Conservation (phyloP, 192 early-diverging fungal genomes). For the Coemansia sp. region DNA sequence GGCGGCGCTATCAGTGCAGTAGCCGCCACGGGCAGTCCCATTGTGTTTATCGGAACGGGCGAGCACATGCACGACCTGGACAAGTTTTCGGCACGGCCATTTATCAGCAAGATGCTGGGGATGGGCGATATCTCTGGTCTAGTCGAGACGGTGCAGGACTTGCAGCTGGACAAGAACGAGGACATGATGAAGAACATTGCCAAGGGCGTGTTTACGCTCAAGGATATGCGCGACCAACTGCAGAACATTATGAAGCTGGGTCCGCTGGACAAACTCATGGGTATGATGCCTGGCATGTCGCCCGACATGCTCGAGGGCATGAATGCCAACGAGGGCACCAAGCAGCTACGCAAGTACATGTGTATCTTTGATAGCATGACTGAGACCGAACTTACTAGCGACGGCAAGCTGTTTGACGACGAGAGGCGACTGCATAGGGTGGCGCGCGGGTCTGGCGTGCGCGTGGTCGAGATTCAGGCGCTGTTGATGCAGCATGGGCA, state of each 20-base stretch:
- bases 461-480: constrained; percentile 81
- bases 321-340: constrained; percentile 64
- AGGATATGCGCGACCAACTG: constrained; percentile 96
- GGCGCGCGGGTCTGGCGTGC: constrained; percentile 85
- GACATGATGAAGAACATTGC: constrained; percentile 90
- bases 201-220: constrained; percentile 84
- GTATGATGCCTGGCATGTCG: constrained; percentile 80
- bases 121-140: constrained; percentile 93
- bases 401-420: constrained; percentile 79
- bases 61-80: constrained; percentile 98
- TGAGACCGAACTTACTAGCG: constrained; percentile 83
- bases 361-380: constrained; percentile 98
- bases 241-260: constrained; percentile 90
- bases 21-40: constrained; percentile 91
- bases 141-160: constrained; percentile 87
- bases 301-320: constrained; percentile 63
- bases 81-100: constrained; percentile 82
- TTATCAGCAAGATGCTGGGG: constrained; percentile 93
- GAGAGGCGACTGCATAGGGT: constrained; percentile 79
- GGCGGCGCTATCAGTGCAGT: constrained; percentile 99
- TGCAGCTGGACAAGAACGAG: constrained; percentile 85
- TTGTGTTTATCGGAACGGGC: constrained; percentile 96
- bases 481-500: constrained; percentile 74
- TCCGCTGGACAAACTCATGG: constrained; percentile 89
- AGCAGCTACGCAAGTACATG: constrained; percentile 73